These are phyloP conservation scores for Puccinia triticina DNA, from an alignment of 1,284 basidiomycete species.

Conservation along the genomic window DNA sequence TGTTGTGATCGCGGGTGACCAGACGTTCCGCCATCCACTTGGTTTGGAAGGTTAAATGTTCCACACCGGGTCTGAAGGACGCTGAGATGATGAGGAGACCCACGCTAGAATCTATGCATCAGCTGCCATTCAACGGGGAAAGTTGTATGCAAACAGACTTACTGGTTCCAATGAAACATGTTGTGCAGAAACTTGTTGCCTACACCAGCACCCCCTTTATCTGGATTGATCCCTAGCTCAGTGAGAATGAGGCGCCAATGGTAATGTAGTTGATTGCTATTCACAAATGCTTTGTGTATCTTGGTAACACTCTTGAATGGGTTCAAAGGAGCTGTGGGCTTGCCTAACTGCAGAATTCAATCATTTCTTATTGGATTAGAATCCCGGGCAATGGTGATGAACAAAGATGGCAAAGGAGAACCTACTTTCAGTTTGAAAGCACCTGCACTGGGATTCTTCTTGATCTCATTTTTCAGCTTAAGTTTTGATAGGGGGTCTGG, in stretches of 20 bases:
- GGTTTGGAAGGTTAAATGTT: slow-evolving; percentile 15
- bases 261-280: no score
- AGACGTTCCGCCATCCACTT: background rate
- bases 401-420: background rate
- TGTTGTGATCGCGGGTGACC: background rate
- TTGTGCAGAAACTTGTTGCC: no score
- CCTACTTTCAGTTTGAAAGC: background rate
- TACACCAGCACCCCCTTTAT: no score
- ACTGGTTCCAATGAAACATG: no score
- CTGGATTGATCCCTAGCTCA: no score
- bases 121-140: no score
- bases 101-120: background rate
- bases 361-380: no score
- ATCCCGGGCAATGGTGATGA: background rate
- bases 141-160: background rate
- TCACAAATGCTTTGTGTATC: no score
- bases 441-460: background rate
- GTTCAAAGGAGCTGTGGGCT: no score
- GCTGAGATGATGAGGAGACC: slow-evolving; percentile 9
- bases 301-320: no score
- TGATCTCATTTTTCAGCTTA: background rate
- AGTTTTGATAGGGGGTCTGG: background rate
- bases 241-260: no score
- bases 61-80: background rate
- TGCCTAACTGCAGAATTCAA: no score